Percentiles rank a stretch among this genome's conserved stretches.
phyloP scores from a whole-genome alignment of 208 protist genomes.

The Willaertia magna region DNA sequence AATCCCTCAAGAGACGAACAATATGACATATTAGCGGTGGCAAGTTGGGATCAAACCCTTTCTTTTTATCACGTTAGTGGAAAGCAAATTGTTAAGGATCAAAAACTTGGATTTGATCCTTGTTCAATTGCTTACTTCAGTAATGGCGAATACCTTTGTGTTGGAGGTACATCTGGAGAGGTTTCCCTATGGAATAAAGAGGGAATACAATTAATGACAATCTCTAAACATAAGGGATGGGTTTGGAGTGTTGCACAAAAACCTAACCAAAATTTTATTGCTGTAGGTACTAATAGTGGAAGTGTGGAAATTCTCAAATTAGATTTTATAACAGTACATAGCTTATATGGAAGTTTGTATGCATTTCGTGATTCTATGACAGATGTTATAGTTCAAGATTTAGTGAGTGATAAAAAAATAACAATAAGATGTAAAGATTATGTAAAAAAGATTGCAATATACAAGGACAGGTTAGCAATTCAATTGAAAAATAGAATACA shows the following conservation, averaged over 20 bases:
- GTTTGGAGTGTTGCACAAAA: slow-evolving; percentile 58
- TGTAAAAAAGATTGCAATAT: slow-evolving; percentile 80
- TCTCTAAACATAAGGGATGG: slow-evolving; percentile 59
- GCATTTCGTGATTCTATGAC: slow-evolving; percentile 85
- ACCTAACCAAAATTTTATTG: slow-evolving; percentile 58
- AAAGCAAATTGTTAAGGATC: slow-evolving; percentile 45
- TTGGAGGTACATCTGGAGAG: slow-evolving; percentile 76
- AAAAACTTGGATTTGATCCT: slow-evolving; percentile 75
- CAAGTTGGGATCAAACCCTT: slow-evolving; percentile 82
- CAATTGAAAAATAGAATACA: not conserved
- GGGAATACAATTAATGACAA: slow-evolving; percentile 56
- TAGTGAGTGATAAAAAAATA: slow-evolving; percentile 61
- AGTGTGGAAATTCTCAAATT: slow-evolving; percentile 67
- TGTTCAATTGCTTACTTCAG: slow-evolving; percentile 71
- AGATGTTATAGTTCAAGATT: slow-evolving; percentile 81
- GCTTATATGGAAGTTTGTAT: slow-evolving; percentile 84
- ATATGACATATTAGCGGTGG: slow-evolving; percentile 73
- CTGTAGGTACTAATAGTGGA: slow-evolving; percentile 71
- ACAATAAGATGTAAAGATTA: slow-evolving; percentile 81
- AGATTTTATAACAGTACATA: slow-evolving; percentile 66
- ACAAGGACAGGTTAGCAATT: slow-evolving; percentile 44
- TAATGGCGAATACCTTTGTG: slow-evolving; percentile 74
- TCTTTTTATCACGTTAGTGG: slow-evolving; percentile 83
- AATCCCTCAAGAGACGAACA: slow-evolving; percentile 64
- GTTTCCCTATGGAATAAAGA: slow-evolving; percentile 69